phyloP scores from a whole-genome alignment of 1,139 yeast species.

The Lodderomyces theae region DNA sequence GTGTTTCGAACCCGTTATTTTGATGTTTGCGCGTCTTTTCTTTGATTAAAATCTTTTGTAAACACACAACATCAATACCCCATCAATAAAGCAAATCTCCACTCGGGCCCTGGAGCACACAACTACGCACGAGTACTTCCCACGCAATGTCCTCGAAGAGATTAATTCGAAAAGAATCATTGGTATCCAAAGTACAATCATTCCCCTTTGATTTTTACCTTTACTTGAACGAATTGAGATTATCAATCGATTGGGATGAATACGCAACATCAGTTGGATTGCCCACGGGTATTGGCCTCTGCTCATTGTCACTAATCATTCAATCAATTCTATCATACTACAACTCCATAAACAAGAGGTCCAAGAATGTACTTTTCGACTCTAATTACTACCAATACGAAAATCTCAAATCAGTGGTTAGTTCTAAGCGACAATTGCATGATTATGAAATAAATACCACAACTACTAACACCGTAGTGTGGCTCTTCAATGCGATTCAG shows the following conservation, averaged over 20 bases:
- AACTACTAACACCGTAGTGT: conserved; percentile 16
- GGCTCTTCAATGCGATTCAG: conserved; percentile 19
- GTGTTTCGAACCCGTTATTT: too few species aligned
- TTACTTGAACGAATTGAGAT: conserved; percentile 49
- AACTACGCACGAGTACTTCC: neutral
- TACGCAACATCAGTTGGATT: conserved; percentile 21
- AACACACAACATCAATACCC: too few species aligned
- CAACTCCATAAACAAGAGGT: conserved; percentile 12
- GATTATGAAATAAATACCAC: conserved; percentile 6
- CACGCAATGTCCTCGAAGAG: conserved; percentile 11
- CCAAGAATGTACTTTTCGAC: conserved; percentile 15
- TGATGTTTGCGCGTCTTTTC: neutral
- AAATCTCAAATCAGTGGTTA: conserved; percentile 22
- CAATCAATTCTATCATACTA: conserved; percentile 15
- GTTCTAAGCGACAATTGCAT: neutral
- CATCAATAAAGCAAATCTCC: too few species aligned
- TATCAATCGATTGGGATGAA: conserved; percentile 65
- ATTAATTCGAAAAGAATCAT: conserved; percentile 28
- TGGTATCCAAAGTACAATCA: conserved; percentile 40
- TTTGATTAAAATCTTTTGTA: too few species aligned
- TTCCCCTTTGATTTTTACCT: conserved; percentile 59
- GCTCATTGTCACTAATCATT: conserved; percentile 6
- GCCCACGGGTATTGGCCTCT: conserved; percentile 14
- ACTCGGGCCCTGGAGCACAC: too few species aligned
- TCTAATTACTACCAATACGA: conserved; percentile 29